Evolutionary conservation across 2,329 filamentous ascomycete genomes (phyloP), one percentile per base, ranked within the genome.

Genomic region (Metarhizium brunneum): DNA sequence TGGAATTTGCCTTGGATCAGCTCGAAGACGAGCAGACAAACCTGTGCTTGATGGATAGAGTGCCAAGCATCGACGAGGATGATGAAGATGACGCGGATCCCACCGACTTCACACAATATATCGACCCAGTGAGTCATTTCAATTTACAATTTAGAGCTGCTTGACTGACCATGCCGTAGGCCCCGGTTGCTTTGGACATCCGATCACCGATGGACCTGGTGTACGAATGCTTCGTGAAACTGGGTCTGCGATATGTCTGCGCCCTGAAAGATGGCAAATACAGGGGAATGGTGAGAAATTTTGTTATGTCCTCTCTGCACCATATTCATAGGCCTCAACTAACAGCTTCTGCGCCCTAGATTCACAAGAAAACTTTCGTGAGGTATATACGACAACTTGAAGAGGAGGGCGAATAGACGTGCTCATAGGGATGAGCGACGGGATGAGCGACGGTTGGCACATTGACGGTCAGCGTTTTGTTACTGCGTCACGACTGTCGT

Each of bases 341-440:
- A 5, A 40, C 14, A 14, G 50, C 16, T 16, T 36, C 8, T 45
- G 25, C 10, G 43, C 20, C n/a, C 47, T 42, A 89, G 86, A 82
- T 87, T 52, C 94, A 99, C 71, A 97, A 97, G 76, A 99, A 99
- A 76, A 86, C 85, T 4, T 97, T 99, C 74, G 92, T 96, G 57
- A 92, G 90, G 70, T 96, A 95, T 68, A 87, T 95, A 71, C 90
- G 92, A 62, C 87, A 95, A 66, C 73, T 92, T 49, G 88, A 94
- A 66, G 79, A 86, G 62, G 67, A 75, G 6, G 58, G 56, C 18
- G 40, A 52, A 35, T 57, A 52, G n/a, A 32, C n/a, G 6, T 10
- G 8, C 14, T 45, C n/a, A 32, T 13, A 42, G 52, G 32, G 11
- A 11, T 30, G n/a, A n/a, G 18, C 14, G 16, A n/a, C 32, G 14